Conservation (phyloP, 495 filamentous ascomycete species). For the Talaromyces trachyspermus region DNA sequence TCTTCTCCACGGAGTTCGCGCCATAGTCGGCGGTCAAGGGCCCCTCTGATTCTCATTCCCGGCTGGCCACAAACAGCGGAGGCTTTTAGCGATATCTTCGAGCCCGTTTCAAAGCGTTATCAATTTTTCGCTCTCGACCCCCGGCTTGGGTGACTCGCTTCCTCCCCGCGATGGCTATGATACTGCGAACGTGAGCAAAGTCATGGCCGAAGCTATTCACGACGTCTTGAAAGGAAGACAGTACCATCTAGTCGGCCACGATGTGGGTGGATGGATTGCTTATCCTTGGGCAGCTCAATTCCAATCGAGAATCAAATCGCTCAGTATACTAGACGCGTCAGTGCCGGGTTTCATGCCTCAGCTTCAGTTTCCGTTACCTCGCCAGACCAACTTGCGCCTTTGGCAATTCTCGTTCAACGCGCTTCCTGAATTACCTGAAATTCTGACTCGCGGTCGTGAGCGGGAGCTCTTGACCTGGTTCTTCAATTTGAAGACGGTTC, state of each 20-base stretch:
- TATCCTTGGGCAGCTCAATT: constrained; percentile 23
- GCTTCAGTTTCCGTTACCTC: constrained; percentile 14
- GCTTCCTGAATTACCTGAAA: constrained; percentile 20
- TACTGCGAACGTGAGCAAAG: constrained; percentile 17
- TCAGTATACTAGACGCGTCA: constrained; percentile 20
- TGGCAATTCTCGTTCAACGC: constrained; percentile 25
- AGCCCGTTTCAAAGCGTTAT: constrained; percentile 18
- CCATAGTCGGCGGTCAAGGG: constrained; percentile 19
- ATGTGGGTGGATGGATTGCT: constrained; percentile 22
- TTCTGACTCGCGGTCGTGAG: constrained; percentile 17
- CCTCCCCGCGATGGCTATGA: constrained; percentile 14
- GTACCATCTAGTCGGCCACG: constrained; percentile 24
- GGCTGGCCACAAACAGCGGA: constrained; percentile 25
- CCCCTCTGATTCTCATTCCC: constrained; percentile 16
- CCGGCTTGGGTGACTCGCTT: constrained; percentile 17
- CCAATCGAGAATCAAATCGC: constrained; percentile 15
- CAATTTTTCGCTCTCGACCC: constrained; percentile 20
- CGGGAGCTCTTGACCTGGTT: constrained; percentile 20
- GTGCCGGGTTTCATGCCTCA: constrained; percentile 18
- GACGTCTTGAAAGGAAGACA: constrained; percentile 11
- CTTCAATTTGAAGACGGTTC: constrained; percentile 18
- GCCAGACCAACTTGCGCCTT: constrained; percentile 17
- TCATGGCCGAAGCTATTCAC: constrained; percentile 17
- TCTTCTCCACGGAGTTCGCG: constrained; percentile 21
- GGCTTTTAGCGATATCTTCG: constrained; percentile 17